Evolutionary conservation across 305 asterid species (phyloP).

Genomic region (Euphrasia arctica): DNA sequence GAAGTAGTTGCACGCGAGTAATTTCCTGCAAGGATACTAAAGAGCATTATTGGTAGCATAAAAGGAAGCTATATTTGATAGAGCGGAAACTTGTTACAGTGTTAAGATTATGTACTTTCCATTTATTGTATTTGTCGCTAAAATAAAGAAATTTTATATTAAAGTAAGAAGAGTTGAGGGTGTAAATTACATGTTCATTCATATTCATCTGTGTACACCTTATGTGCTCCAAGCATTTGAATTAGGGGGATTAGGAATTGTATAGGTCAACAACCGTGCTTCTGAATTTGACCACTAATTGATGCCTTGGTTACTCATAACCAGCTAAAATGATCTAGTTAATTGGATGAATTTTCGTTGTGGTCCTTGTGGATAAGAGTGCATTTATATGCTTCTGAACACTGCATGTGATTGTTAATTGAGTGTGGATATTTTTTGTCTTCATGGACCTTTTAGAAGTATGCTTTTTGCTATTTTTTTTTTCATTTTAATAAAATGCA

Average conservation of each 20-base stretch:
- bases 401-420: background rate
- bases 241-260: background rate
- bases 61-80: background rate
- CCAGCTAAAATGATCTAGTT: slow-evolving; percentile 2
- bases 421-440: background rate
- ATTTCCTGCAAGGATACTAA: background rate
- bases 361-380: background rate
- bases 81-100: background rate
- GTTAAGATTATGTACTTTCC: background rate
- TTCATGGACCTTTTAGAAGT: background rate
- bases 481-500: background rate
- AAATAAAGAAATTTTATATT: background rate
- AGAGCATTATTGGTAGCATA: background rate
- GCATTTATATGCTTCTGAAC: background rate
- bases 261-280: slow-evolving; percentile 1
- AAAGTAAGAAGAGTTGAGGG: background rate
- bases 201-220: background rate
- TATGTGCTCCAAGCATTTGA: background rate
- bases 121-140: background rate
- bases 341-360: background rate
- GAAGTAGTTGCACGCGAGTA: background rate
- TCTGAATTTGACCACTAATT: slow-evolving; percentile 7
- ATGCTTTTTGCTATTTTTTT: background rate
- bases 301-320: background rate
- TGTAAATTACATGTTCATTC: background rate